Conservation (phyloP, 2,329 filamentous ascomycete genomes). For the Fusarium sp. region DNA sequence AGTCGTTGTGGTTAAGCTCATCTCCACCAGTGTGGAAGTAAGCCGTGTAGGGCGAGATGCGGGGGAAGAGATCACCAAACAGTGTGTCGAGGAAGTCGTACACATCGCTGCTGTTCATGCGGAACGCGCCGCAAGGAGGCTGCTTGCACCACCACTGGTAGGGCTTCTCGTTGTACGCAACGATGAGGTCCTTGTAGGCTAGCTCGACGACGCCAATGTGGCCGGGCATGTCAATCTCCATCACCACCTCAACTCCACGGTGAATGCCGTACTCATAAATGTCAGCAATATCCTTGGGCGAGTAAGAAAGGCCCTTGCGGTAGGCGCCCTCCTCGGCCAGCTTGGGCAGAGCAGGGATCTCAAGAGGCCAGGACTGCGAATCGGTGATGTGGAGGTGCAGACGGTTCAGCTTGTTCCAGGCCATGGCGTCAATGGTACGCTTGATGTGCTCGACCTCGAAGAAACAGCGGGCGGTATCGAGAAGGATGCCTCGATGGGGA, state of each 20-base stretch:
- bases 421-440: conserved; percentile 79
- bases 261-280: conserved; percentile 79
- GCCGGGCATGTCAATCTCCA: conserved; percentile 73
- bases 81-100: conserved; percentile 78
- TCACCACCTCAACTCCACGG: conserved; percentile 69
- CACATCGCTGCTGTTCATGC: conserved; percentile 79
- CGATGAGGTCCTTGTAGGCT: conserved; percentile 66
- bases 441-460: conserved; percentile 76
- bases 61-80: conserved; percentile 81
- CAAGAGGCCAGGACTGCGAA: conserved; percentile 86
- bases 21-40: conserved; percentile 92
- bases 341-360: conserved; percentile 78
- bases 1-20: conserved; percentile 80
- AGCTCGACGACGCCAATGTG: conserved; percentile 66
- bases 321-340: conserved; percentile 82
- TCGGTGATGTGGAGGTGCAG: conserved; percentile 87
- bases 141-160: conserved; percentile 71
- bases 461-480: conserved; percentile 82
- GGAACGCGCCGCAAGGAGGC: conserved; percentile 77
- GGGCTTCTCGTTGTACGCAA: conserved; percentile 65
- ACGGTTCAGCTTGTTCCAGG: conserved; percentile 86
- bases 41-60: conserved; percentile 74
- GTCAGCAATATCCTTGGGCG: conserved; percentile 69
- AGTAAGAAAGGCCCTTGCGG: conserved; percentile 74
- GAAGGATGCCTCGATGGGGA: conserved; percentile 80